phyloP scores from a whole-genome alignment of 2,329 filamentous ascomycete species.

The Rosellinia necatrix region DNA sequence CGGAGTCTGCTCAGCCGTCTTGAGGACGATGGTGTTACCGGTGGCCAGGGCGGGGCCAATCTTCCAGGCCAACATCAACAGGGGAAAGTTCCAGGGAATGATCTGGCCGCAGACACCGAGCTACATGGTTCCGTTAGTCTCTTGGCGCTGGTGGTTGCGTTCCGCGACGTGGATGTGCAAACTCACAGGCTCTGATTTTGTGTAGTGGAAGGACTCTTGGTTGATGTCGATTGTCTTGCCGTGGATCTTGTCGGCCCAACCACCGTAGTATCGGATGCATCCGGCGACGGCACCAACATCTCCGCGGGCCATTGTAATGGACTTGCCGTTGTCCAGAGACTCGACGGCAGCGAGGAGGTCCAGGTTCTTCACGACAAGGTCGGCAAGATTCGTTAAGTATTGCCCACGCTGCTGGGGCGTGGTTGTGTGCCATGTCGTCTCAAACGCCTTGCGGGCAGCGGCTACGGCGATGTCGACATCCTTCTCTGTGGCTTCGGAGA shows the following conservation, averaged over 20 bases:
- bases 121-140: slow-evolving; percentile 27
- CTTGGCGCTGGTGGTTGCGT: neutral
- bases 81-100: slow-evolving; percentile 87
- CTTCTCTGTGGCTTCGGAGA: slow-evolving; percentile 86
- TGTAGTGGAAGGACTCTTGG: slow-evolving; percentile 83
- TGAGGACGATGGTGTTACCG: slow-evolving; percentile 74
- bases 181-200: slow-evolving; percentile 72
- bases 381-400: slow-evolving; percentile 75
- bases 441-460: slow-evolving; percentile 84
- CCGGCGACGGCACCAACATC: slow-evolving; percentile 71
- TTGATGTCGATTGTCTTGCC: slow-evolving; percentile 84
- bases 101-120: slow-evolving; percentile 72
- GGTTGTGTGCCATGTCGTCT: slow-evolving; percentile 70
- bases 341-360: slow-evolving; percentile 81
- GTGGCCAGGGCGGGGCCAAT: slow-evolving; percentile 73
- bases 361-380: slow-evolving; percentile 77
- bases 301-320: slow-evolving; percentile 73
- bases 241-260: slow-evolving; percentile 90
- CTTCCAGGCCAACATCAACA: slow-evolving; percentile 85
- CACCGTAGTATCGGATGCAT: slow-evolving; percentile 83
- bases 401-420: slow-evolving; percentile 73
- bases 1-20: slow-evolving; percentile 78
- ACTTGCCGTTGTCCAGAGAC: slow-evolving; percentile 87
- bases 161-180: neutral
- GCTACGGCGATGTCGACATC: slow-evolving; percentile 80